Conservation (phyloP, 2,329 filamentous ascomycete species). For the Sarocladium brachiariae region DNA sequence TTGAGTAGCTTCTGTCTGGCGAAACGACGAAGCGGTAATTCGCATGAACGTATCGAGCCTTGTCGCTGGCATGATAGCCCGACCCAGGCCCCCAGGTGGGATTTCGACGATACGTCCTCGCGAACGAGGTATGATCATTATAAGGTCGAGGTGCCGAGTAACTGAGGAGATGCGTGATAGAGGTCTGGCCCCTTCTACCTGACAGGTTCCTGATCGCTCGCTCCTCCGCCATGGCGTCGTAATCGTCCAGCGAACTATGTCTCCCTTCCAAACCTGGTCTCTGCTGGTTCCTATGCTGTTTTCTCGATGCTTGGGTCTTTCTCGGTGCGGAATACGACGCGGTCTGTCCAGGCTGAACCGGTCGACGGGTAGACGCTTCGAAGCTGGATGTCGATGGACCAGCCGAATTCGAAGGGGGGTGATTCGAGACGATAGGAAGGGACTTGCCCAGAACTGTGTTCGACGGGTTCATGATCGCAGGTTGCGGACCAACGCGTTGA, state of each 20-base stretch:
- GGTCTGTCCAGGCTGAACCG: conserved; percentile 28
- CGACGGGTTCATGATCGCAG: conserved; percentile 27
- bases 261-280: conserved; percentile 47
- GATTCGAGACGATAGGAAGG: conserved; percentile 36
- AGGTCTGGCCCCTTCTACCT: conserved; percentile 85
- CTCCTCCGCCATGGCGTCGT: conserved; percentile 83
- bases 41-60: conserved; percentile 83
- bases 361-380: conserved; percentile 41
- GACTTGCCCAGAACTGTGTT: conserved; percentile 40
- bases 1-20: conserved; percentile 69
- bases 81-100: conserved; percentile 81
- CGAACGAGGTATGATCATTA: conserved; percentile 45
- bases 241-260: conserved; percentile 51
- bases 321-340: conserved; percentile 45
- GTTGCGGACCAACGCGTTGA: not conserved
- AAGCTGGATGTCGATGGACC: conserved; percentile 39
- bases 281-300: conserved; percentile 77
- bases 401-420: conserved; percentile 33
- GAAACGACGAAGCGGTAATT: conserved; percentile 97
- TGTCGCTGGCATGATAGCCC: conserved; percentile 84
- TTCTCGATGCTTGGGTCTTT: conserved; percentile 69
- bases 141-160: conserved; percentile 74
- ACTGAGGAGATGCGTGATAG: conserved; percentile 94
- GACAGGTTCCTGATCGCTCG: conserved; percentile 49
- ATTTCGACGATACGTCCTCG: conserved; percentile 59